Conservation (phyloP, 2,329 filamentous ascomycete genomes). For the Claviceps capensis region DNA sequence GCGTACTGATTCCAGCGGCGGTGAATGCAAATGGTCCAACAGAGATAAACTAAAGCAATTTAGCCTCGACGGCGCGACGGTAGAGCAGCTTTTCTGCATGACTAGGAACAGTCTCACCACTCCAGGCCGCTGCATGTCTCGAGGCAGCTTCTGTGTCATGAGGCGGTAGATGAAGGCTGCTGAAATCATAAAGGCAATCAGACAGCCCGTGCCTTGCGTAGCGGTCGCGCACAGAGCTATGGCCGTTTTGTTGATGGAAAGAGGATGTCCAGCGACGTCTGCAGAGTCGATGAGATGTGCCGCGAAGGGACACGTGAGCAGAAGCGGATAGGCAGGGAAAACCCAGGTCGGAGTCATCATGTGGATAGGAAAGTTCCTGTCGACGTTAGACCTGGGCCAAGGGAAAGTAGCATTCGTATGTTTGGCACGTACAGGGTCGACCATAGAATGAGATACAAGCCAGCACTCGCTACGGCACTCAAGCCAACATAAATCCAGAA, state of each 20-base stretch:
- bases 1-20: slow-evolving; percentile 25
- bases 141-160: slow-evolving; percentile 76
- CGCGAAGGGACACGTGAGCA: slow-evolving; percentile 64
- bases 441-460: slow-evolving; percentile 63
- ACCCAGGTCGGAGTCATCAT: slow-evolving; percentile 85
- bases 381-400: neutral
- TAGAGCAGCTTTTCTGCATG: neutral
- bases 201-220: slow-evolving; percentile 40
- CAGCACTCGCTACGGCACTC: slow-evolving; percentile 52
- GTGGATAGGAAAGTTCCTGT: slow-evolving; percentile 49
- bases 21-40: slow-evolving; percentile 60
- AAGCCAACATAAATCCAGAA: slow-evolving; percentile 64
- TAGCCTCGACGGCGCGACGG: neutral
- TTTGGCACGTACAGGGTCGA: slow-evolving; percentile 34
- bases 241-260: slow-evolving; percentile 23
- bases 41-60: slow-evolving; percentile 49
- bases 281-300: slow-evolving; percentile 37
- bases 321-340: slow-evolving; percentile 70
- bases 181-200: slow-evolving; percentile 63
- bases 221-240: slow-evolving; percentile 36
- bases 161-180: slow-evolving; percentile 73
- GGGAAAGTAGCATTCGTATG: neutral
- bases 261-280: slow-evolving; percentile 11
- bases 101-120: slow-evolving; percentile 32
- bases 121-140: slow-evolving; percentile 61